phyloP scores from a whole-genome alignment of 1,284 basidiomycete species.

The Moesziomyces aphidis region DNA sequence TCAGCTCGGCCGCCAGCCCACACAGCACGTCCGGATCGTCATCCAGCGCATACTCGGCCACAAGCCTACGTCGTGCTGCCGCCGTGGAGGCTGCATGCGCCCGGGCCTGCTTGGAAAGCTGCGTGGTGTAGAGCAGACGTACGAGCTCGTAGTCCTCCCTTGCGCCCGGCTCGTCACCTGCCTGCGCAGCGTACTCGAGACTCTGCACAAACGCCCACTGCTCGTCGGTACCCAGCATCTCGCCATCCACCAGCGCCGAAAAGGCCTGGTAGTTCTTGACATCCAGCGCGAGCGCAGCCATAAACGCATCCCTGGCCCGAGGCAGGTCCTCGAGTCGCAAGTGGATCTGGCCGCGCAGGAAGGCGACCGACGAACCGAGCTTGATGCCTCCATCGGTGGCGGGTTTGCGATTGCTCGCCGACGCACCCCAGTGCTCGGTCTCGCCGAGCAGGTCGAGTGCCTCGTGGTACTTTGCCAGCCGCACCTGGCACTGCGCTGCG shows the following conservation, averaged over 20 bases:
- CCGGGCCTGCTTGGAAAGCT: constrained; percentile 79
- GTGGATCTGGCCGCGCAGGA: constrained; percentile 91
- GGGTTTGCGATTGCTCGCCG: constrained; percentile 45
- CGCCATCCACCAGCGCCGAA: constrained; percentile 85
- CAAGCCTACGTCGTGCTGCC: constrained; percentile 74
- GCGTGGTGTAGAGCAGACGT: constrained; percentile 88
- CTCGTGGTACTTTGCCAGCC: constrained; percentile 91
- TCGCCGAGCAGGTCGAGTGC: constrained; percentile 90
- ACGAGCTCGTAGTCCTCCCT: constrained; percentile 87
- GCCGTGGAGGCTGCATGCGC: constrained; percentile 14
- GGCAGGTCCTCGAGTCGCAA: constrained; percentile 89
- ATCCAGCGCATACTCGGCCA: constrained; percentile 74
- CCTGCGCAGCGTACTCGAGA: constrained; percentile 83
- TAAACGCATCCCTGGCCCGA: constrained; percentile 89
- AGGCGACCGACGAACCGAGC: constrained; percentile 75
- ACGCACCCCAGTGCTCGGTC: constrained; percentile 50
- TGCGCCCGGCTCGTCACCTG: constrained; percentile 70
- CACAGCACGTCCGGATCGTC: constrained; percentile 93
- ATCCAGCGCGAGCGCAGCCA: constrained; percentile 92
- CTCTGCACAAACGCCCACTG: constrained; percentile 93
- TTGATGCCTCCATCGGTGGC: constrained; percentile 68
- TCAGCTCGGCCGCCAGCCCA: constrained; percentile 90
- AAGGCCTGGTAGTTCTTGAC: constrained; percentile 98
- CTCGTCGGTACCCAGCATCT: constrained; percentile 70
- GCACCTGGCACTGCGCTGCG: constrained; percentile 91